Conservation (phyloP, 768 basidiomycete genomes). For the Strobilomyces echinocephalus region DNA sequence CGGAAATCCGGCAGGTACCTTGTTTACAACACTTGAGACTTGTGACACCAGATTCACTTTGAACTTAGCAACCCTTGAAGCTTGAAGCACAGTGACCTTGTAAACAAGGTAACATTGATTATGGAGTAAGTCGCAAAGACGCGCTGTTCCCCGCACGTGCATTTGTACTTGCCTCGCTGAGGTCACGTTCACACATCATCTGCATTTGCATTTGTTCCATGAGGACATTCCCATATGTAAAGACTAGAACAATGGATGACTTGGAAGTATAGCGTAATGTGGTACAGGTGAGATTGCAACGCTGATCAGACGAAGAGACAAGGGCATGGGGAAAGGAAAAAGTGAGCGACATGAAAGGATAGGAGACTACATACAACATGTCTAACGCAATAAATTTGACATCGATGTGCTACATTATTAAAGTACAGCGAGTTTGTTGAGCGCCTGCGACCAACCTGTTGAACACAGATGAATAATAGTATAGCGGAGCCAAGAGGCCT, state of each 20-base stretch:
- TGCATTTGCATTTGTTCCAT: neutral
- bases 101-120: too few species aligned
- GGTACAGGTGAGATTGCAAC: neutral
- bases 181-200: neutral
- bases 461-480: neutral
- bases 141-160: slow-evolving; percentile 11
- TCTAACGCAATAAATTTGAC: neutral
- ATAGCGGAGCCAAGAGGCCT: slow-evolving; percentile 1
- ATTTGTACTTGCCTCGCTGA: neutral
- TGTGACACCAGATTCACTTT: too few species aligned
- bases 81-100: too few species aligned
- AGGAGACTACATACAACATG: slow-evolving; percentile 15
- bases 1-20: too few species aligned
- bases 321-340: neutral
- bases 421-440: slow-evolving; percentile 7
- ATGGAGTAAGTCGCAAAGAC: slow-evolving; percentile 13
- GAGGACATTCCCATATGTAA: neutral
- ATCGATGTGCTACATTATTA: slow-evolving; percentile 24
- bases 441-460: slow-evolving; percentile 12
- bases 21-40: too few species aligned
- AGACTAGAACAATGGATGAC: neutral
- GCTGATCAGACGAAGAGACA: neutral
- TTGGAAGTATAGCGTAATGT: neutral
- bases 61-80: too few species aligned
- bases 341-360: neutral